Base-by-base conservation (phyloP, 2,329 filamentous ascomycete species). In the Fusarium anguioides region DNA sequence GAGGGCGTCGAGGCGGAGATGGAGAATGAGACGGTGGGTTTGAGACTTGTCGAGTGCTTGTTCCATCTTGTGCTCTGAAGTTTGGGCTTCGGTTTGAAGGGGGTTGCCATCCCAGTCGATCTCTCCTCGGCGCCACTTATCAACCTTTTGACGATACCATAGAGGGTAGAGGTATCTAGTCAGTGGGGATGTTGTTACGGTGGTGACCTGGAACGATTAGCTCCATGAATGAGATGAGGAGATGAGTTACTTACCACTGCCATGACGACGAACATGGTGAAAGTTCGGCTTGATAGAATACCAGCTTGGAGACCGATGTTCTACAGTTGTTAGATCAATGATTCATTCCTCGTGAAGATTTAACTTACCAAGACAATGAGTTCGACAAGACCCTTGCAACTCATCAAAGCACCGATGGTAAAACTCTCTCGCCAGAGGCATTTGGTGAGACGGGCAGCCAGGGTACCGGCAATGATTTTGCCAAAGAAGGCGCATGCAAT, bases 201-300 rank as follows among this genome's bases (percentile, higher is more conserved):
- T 97, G 0, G 93, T 96, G 29, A 96, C 69, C 69, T 71, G 20
- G 1, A 18, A 4, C n/a, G 7, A 26, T 69, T 48, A 71, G 47
- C 24, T 14, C 10, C 10, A n/a, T 21, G 15, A 11, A 5, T 5
- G 15, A 4, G 12, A 7, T 5, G 6, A 21, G 18, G 8, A 18
- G 4, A 4, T 1, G 20, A 21, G n/a, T 36, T 12, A 44, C 69
- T 42, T 70, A 71, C 83, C 4, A 97, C 82, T 10, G 94, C 94
- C 94, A 97, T 97, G 73, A 97, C 91, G 21, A 97, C 93, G 70
- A 97, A 97, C 53, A 97, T 96, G 50, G 94, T 97, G 73, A 97
- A 97, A 0, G 93, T 96, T 17, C 91, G 84, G 1, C 84, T 85
- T 59, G 91, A 94, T 18, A 97, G 82, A 62, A 97, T 96, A 33